phyloP scores from a whole-genome alignment of 371 early-diverging fungal species.

The Circinella minor region DNA sequence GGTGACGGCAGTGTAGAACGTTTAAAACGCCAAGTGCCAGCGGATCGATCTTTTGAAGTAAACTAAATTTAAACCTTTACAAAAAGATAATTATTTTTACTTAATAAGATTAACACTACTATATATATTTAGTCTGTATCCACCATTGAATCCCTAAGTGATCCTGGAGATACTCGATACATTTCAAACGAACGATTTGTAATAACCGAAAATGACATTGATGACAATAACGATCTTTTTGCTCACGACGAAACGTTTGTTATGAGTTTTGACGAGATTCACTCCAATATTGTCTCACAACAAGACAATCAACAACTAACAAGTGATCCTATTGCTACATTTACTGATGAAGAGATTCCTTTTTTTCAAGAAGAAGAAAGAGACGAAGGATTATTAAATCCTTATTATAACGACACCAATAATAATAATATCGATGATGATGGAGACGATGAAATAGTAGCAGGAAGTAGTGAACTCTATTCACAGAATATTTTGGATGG shows the following conservation, averaged over 20 bases:
- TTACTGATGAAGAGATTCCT: not conserved
- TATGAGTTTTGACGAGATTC: conserved; percentile 4
- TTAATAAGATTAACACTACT: not conserved
- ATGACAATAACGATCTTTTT: not conserved
- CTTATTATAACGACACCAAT: too few relatives aligned
- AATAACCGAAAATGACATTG: not conserved
- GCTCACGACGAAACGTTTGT: not conserved
- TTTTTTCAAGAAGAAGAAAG: too few relatives aligned
- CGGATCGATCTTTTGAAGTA: not conserved
- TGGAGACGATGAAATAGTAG: not conserved
- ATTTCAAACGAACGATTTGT: not conserved
- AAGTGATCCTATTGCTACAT: not conserved
- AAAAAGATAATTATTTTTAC: not conserved
- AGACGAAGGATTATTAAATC: too few relatives aligned
- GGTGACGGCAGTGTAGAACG: not conserved
- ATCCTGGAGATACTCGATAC: not conserved
- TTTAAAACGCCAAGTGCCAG: not conserved
- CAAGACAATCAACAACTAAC: not conserved
- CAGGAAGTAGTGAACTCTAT: not conserved
- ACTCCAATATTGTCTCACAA: not conserved
- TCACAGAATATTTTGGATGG: conserved; percentile 11
- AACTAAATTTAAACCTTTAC: not conserved
- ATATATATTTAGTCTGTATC: not conserved
- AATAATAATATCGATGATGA: not conserved
- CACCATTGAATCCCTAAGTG: not conserved